Conservation (phyloP, 2,329 filamentous ascomycete genomes). For the Neoscytalidium dimidiatum region DNA sequence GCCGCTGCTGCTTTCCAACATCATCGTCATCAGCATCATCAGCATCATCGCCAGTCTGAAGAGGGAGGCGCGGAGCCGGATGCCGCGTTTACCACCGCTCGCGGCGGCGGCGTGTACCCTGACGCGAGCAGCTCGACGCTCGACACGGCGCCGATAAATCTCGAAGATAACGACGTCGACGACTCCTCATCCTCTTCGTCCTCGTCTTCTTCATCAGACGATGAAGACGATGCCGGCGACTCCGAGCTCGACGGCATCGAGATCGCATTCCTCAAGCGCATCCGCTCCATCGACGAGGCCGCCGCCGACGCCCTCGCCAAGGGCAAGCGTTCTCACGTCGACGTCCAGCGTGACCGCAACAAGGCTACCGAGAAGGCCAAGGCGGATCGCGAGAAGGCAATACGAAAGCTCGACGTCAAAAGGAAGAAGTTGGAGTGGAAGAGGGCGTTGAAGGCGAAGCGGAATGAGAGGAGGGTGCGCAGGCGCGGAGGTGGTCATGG, state of each 20-base stretch:
- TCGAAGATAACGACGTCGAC: not conserved
- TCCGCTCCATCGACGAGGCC: constrained; percentile 26
- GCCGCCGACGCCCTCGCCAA: constrained; percentile 25
- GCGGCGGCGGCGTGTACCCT: not conserved
- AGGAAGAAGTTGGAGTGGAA: constrained; percentile 22
- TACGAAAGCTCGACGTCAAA: constrained; percentile 24
- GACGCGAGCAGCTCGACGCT: not conserved
- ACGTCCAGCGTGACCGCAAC: constrained; percentile 29
- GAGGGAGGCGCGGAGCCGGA: not conserved
- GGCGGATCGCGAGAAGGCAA: not conserved
- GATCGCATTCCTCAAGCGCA: constrained; percentile 6
- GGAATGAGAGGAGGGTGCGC: constrained; percentile 27
- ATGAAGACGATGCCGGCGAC: not conserved
- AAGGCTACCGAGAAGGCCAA: constrained; percentile 29
- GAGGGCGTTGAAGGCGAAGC: constrained; percentile 25
- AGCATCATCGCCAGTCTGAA: not conserved
- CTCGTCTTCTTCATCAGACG: constrained; percentile 16
- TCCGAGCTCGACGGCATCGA: constrained; percentile 15
- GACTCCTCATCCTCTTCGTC: constrained; percentile 20
- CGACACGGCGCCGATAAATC: not conserved
- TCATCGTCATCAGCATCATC: too few species aligned
- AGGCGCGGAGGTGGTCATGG: constrained; percentile 16
- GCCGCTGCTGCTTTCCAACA: too few species aligned
- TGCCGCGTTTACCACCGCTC: too few species aligned
- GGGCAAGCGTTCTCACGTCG: constrained; percentile 28